These are phyloP conservation scores for Penicillium sp. DNA, from an alignment of 2,329 filamentous ascomycete genomes.

Conservation along the genomic window DNA sequence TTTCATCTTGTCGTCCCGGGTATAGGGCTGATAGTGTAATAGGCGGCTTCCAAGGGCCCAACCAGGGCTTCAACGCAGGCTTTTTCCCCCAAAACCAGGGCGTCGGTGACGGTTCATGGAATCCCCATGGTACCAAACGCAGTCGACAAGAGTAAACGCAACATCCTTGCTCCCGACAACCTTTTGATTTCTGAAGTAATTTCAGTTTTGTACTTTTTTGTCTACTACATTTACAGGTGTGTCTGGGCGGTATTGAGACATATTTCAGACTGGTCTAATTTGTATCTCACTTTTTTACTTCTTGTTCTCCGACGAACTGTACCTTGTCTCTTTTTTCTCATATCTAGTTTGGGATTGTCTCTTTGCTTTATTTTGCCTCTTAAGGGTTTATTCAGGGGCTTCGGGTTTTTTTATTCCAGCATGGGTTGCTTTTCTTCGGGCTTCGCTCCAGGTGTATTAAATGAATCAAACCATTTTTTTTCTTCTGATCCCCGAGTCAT, in stretches of 20 bases:
- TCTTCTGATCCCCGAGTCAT: neutral
- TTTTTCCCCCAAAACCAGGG: conserved; percentile 67
- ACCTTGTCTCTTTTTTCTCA: conserved; percentile 2
- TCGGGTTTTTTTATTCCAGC: conserved; percentile 18
- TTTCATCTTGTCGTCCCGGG: no score
- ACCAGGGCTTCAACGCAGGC: conserved; percentile 72
- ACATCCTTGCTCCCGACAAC: neutral
- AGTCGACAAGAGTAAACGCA: conserved; percentile 68
- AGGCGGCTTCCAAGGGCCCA: conserved; percentile 70
- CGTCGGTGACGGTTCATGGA: conserved; percentile 69
- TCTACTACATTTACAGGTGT: conserved; percentile 15
- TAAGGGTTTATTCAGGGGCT: conserved; percentile 25
- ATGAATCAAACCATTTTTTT: conserved; percentile 28
- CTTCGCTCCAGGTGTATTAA: conserved; percentile 34
- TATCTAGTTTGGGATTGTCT: conserved; percentile 12
- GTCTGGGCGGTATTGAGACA: conserved; percentile 15
- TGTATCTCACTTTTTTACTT: conserved; percentile 23
- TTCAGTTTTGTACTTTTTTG: conserved; percentile 7
- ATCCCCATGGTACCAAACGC: conserved; percentile 80
- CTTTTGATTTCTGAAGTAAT: neutral
- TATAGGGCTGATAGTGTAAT: conserved; percentile 30
- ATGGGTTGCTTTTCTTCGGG: conserved; percentile 17
- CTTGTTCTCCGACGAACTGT: conserved; percentile 2
- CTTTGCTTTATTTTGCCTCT: conserved; percentile 15
- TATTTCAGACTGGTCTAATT: conserved; percentile 16